Evolutionary conservation across 306 rosid species (phyloP), one percentile per base, ranked within the genome.

Genomic region (Pterocarpus santalinus): DNA sequence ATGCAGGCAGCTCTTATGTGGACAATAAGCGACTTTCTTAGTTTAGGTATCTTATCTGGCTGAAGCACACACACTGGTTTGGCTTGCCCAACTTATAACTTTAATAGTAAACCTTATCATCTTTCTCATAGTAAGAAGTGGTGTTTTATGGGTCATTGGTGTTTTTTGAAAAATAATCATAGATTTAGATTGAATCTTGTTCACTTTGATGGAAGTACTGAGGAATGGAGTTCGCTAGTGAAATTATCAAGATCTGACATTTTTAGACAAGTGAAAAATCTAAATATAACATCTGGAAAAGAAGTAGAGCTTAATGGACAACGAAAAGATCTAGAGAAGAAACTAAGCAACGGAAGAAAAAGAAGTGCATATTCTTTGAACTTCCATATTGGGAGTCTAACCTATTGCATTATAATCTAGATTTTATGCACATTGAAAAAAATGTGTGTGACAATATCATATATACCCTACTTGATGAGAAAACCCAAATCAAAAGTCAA

Each of bases 91-190:
- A n/a, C 49, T 1, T 38, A 13, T 7, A 65, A 65, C 28, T 65
- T 65, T 65, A 46, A 65, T 6, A 1, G 5, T 3, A 1, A 15
- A 15, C 49, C 49, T 58, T 28, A 3, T 58, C 64, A 35, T 22
- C 64, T 58, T n/a, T 2, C 7, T 58, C 64, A 58, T 58, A 58
- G 64, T 58, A 58, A 55, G 8, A 58, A 58, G 35, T 58, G 64
- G 35, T 58, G 34, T 3, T 58, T 58, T 61, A 32, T 61, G 66
- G 66, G n/a, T 3, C 38, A 61, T 61, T 2, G 39, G 11, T 35
- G 66, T 8, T 32, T 61, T 61, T 16, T 38, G 3, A 3, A 11
- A 13, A 11, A 13, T 14, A 10, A 17, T 5, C 28, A 8, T 22
- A 22, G 38, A 22, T 67, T 43, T 67, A 67, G 73, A 44, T 13